A percentile compares a stretch with the other conserved stretches of the same genome.
Evolutionary conservation across 2,329 filamentous ascomycete species (phyloP).

Genomic region (Mycocentrospora acerina): DNA sequence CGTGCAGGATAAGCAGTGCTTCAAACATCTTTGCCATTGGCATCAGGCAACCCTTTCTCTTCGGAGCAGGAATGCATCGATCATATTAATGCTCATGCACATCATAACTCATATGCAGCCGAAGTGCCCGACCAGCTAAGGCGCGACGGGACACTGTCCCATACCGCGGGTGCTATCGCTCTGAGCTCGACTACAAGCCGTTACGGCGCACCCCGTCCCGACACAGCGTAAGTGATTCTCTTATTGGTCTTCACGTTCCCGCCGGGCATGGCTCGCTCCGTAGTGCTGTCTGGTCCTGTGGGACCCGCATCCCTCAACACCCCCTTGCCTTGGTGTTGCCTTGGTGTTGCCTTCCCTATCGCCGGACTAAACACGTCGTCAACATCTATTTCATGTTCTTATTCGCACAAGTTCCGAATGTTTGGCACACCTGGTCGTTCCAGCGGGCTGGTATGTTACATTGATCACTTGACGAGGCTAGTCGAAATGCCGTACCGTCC

Average conservation of each 20-base stretch:
- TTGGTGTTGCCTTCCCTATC: constrained; percentile 40
- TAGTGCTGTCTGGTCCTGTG: constrained; percentile 41
- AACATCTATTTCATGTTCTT: constrained; percentile 34
- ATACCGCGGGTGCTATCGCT: constrained; percentile 48
- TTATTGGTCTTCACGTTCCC: constrained; percentile 42
- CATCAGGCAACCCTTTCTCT: constrained; percentile 46
- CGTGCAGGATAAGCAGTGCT: constrained; percentile 46
- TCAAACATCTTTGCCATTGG: constrained; percentile 45
- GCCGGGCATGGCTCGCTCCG: constrained; percentile 35
- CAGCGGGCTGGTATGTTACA: constrained; percentile 44
- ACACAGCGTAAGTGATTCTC: constrained; percentile 56
- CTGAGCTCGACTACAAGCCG: constrained; percentile 52
- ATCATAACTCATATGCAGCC: constrained; percentile 47
- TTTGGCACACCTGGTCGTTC: constrained; percentile 41
- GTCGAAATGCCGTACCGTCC: constrained; percentile 40
- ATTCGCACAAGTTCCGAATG: constrained; percentile 42
- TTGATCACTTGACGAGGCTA: constrained; percentile 49
- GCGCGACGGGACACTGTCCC: constrained; percentile 52
- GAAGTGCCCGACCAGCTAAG: constrained; percentile 52
- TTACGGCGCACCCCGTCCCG: constrained; percentile 56
- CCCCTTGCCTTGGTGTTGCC: constrained; percentile 39
- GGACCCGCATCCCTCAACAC: constrained; percentile 39
- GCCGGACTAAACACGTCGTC: constrained; percentile 46
- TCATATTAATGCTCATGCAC: constrained; percentile 48
- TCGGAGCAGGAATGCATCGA: constrained; percentile 51